phyloP scores from a whole-genome alignment of 129 eudicot genomes.

The Silybum marianum region DNA sequence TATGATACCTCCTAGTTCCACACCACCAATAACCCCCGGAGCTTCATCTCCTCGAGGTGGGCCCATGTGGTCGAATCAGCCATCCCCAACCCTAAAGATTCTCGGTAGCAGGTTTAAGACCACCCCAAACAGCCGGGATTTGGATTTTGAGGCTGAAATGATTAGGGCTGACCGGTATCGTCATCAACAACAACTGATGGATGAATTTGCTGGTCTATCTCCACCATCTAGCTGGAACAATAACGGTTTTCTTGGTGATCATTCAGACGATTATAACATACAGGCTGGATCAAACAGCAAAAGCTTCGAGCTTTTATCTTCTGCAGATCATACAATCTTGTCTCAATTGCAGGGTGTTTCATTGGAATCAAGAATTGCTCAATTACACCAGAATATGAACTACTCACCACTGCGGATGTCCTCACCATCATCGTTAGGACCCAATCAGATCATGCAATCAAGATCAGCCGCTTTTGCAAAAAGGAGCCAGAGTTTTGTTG shows the following conservation, averaged over 20 bases:
- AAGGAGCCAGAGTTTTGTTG: constrained; percentile 80
- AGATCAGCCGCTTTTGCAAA: constrained; percentile 72
- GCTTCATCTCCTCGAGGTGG: constrained; percentile 56
- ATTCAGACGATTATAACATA: constrained; percentile 34
- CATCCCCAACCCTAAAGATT: constrained; percentile 56
- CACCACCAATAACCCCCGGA: constrained; percentile 55
- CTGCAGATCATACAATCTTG: constrained; percentile 37
- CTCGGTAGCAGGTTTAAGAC: constrained; percentile 62
- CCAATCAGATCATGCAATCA: constrained; percentile 45
- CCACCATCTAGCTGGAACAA: constrained; percentile 48
- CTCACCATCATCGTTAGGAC: constrained; percentile 46
- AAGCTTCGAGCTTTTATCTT: constrained; percentile 48
- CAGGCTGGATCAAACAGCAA: constrained; percentile 39
- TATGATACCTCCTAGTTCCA: constrained; percentile 50
- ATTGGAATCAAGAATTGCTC: constrained; percentile 37
- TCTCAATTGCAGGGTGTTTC: constrained; percentile 38
- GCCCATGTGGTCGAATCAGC: constrained; percentile 57
- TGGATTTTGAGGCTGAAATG: constrained; percentile 53
- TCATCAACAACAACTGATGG: constrained; percentile 56
- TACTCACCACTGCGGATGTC: constrained; percentile 60
- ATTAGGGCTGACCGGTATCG: constrained; percentile 37
- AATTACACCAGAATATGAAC: constrained; percentile 55
- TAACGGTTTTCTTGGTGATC: constrained; percentile 30
- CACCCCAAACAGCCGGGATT: constrained; percentile 49
- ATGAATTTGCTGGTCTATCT: constrained; percentile 41